Base-by-base conservation (phyloP, 192 early-diverging fungal species). In the Backusella westeae region DNA sequence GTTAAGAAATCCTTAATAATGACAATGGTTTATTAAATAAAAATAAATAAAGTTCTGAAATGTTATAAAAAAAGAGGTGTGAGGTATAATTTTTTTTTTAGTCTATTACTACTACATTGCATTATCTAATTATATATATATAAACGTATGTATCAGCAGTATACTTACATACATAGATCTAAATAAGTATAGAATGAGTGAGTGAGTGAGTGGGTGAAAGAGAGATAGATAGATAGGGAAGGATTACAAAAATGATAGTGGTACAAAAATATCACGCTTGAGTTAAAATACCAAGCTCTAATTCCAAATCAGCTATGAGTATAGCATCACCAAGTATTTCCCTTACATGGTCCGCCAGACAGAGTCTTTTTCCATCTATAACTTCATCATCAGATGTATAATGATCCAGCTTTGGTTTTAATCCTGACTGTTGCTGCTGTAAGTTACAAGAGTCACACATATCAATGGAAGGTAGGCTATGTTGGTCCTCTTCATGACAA, bases 311-410 rank as follows among this genome's bases (percentile, higher is more conserved):
- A 63, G 56, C 56, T 63, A 63, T 29, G 4, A 14, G 10, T 26
- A 63, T 63, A 12, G 56, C 56, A 63, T 63, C 56, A 2, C 56
- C 56, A 63, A 63, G 56, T 63, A 63, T 63, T 63, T 23, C 56
- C 29, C 10, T 63, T 4, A 63, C 56, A 26, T 63, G 23, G 3
- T 63, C 10, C 12, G 56, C 56, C 4, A 63, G 12, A 63, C 56
- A 23, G 14, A 63, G 10, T 63, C 2, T 63, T 23, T 4, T 29
- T 63, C 3, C 29, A 29, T 14, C 10, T 0, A 14, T 44, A 17
- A 44, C 42, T 44, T 29, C 56, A 23, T 63, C 21, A 29, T 63
- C 23, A 14, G 23, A 14, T 63, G 10, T 23, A 4, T 63, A 23
- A 63, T 12, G 10, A 23, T 63, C 1, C 56, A 63, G 29, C 1